Base-by-base conservation (phyloP, 768 basidiomycete genomes). In the Favolaschia claudopus region DNA sequence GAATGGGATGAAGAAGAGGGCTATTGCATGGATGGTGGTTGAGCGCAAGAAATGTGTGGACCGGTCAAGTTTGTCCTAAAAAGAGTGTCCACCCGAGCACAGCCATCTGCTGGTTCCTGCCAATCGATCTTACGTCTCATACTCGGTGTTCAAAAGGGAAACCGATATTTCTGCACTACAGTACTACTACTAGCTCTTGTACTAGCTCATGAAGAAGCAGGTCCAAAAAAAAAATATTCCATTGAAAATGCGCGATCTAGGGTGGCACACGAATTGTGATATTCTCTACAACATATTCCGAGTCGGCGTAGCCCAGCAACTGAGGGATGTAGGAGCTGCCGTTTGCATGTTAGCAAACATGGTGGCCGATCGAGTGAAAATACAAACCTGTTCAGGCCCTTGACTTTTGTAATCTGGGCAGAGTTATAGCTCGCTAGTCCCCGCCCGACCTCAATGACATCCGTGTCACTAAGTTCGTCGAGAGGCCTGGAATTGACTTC, bases 341-440 rank as follows among this genome's bases (percentile, higher is more conserved):
- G 60, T 47, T 43, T 1, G 55, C 29, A 27, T 48, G 55, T 65
- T 50, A 65, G 58, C 63, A 57, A 54, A n/a, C 25, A 13, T 53
- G 36, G 34, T 34, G 42, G 10, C 12, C 4, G 24, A 33, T 19
- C 6, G 20, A 37, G 5, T 47, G 44, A 37, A 20, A 40, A 39
- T n/a, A 74, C 84, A 27, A 65, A 95, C 96, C 96, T 98, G 73
- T 95, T 93, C 65, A 93, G 69, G 0, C 97, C 95, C 70, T 92
- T 95, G 46, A 98, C 89, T 56, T 87, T 84, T 51, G 84, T 80
- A 60, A 99, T 95, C 75, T 99, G 96, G 37, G 86, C 89, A 43
- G 92, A 96, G 70, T 98, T 98, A 72, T 97, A 99, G 76, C 96
- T 97, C 14, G 95, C 94, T 49, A 98, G 78, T 1, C 97, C 97